Conservation (phyloP, 306 rosid species). For the Vicia faba region DNA sequence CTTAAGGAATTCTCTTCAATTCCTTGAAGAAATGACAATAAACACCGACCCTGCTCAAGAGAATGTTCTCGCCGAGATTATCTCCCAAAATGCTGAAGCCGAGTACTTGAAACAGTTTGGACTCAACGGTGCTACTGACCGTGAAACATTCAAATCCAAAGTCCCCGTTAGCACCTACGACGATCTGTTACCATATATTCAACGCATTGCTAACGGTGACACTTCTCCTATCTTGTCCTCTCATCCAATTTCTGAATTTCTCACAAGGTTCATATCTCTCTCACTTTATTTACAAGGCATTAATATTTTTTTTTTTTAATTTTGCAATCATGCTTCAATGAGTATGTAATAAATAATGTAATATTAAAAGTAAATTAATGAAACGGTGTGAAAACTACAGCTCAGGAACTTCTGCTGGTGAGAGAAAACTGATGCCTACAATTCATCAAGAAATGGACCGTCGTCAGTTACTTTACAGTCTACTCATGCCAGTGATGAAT, state of each 20-base stretch:
- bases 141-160: constrained; percentile 66
- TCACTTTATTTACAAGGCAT: not conserved
- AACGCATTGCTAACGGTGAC: constrained; percentile 89
- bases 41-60: constrained; percentile 62
- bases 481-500: constrained; percentile 90
- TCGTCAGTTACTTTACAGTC: constrained; percentile 70
- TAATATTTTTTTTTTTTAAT: not conserved
- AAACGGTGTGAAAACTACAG: constrained; percentile 40
- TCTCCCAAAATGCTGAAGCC: constrained; percentile 60
- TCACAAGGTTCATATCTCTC: constrained; percentile 61
- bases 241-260: constrained; percentile 83
- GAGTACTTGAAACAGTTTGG: constrained; percentile 66
- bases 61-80: constrained; percentile 56
- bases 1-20: constrained; percentile 51
- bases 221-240: constrained; percentile 68
- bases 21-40: constrained; percentile 66
- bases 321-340: not conserved
- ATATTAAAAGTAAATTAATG: not conserved
- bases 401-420: constrained; percentile 96
- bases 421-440: constrained; percentile 87
- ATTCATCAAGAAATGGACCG: constrained; percentile 80
- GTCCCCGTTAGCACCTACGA: constrained; percentile 75
- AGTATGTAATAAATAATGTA: not conserved
- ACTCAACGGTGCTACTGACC: constrained; percentile 70
- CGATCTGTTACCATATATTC: constrained; percentile 75